Conservation (phyloP, 2,329 filamentous ascomycete genomes). For the Teratosphaeria viscida region DNA sequence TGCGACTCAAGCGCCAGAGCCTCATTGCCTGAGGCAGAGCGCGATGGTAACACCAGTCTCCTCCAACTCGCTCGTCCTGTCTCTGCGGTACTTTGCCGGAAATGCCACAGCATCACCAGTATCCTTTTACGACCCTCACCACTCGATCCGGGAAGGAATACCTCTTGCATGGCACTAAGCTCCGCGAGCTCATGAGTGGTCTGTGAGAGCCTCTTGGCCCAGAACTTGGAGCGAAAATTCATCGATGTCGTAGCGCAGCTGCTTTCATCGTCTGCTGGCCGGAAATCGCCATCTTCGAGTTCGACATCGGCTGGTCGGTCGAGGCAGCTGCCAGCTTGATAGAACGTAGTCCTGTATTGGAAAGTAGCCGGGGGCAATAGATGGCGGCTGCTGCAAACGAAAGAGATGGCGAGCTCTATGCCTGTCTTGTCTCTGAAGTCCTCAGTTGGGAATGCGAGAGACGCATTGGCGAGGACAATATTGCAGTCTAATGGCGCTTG, state of each 20-base stretch:
- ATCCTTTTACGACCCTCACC: slow-evolving; percentile 19
- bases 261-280: slow-evolving; percentile 7
- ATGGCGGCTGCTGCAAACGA: slow-evolving; percentile 18
- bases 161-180: slow-evolving; percentile 33
- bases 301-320: slow-evolving; percentile 4
- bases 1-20: not conserved
- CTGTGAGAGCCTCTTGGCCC: slow-evolving; percentile 29
- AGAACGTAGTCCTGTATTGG: slow-evolving; percentile 17
- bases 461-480: slow-evolving; percentile 32
- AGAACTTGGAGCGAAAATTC: slow-evolving; percentile 35
- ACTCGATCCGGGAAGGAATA: slow-evolving; percentile 26
- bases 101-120: slow-evolving; percentile 21
- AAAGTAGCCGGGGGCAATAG: slow-evolving; percentile 12
- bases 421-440: slow-evolving; percentile 22
- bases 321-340: slow-evolving; percentile 11
- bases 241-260: slow-evolving; percentile 16
- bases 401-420: slow-evolving; percentile 24
- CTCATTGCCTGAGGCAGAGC: not conserved
- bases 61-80: slow-evolving; percentile 20
- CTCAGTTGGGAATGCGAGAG: slow-evolving; percentile 31
- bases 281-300: slow-evolving; percentile 8
- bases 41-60: slow-evolving; percentile 12
- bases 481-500: slow-evolving; percentile 22
- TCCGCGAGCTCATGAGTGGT: slow-evolving; percentile 25
- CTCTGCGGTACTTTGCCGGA: slow-evolving; percentile 12